phyloP scores from a whole-genome alignment of 2,329 filamentous ascomycete genomes.

The Madurella mycetomatis region DNA sequence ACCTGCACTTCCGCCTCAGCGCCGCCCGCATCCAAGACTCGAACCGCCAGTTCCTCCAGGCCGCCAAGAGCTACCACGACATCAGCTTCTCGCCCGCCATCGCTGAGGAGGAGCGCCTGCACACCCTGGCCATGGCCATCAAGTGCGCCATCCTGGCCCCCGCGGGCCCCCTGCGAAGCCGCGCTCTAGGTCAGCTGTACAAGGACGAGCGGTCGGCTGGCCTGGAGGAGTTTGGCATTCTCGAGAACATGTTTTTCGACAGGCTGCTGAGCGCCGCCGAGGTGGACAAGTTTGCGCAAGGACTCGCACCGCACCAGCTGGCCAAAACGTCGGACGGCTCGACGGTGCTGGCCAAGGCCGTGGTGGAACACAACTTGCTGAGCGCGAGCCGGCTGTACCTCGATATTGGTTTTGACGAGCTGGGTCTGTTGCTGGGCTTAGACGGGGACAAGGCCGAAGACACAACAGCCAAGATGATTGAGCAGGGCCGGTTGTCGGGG shows the following conservation, averaged over 20 bases:
- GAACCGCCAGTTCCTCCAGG: conserved; percentile 82
- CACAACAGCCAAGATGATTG: conserved; percentile 92
- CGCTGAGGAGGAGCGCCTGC: conserved; percentile 80
- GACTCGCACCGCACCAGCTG: conserved; percentile 80
- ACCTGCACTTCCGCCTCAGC: conserved; percentile 82
- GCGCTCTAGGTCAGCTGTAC: conserved; percentile 77
- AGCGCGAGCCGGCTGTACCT: conserved; percentile 75
- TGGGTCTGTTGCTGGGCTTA: conserved; percentile 74
- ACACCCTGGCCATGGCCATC: conserved; percentile 80
- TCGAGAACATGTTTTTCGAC: conserved; percentile 98
- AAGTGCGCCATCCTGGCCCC: conserved; percentile 90
- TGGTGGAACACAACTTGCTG: conserved; percentile 93
- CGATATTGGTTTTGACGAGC: conserved; percentile 70
- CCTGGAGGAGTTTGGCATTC: conserved; percentile 75
- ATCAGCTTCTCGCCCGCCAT: conserved; percentile 74
- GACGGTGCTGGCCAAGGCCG: conserved; percentile 87
- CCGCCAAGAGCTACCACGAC: conserved; percentile 81
- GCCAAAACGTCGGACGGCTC: conserved; percentile 85
- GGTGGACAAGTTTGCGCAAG: conserved; percentile 77
- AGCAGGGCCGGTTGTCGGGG: conserved; percentile 82
- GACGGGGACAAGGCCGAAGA: conserved; percentile 79
- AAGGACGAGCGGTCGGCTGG: conserved; percentile 81
- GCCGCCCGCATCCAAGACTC: conserved; percentile 92
- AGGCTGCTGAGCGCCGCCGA: conserved; percentile 76
- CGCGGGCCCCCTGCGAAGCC: conserved; percentile 78